These are phyloP conservation scores for Blastomyces percursus DNA, from an alignment of 2,329 filamentous ascomycete genomes.

Conservation along the genomic window DNA sequence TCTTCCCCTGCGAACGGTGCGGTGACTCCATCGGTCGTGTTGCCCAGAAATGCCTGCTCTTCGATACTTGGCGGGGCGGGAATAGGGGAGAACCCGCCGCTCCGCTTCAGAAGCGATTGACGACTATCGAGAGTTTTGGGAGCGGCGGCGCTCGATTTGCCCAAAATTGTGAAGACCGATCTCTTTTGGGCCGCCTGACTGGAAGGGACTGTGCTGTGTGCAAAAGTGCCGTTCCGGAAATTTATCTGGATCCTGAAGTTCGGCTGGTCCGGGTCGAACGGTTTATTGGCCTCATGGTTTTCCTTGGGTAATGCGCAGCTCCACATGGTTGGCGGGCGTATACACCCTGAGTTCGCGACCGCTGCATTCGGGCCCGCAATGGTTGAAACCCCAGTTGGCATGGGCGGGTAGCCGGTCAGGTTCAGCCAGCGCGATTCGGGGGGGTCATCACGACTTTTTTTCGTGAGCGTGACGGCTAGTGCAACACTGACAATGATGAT, in stretches of 20 bases:
- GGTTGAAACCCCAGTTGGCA: constrained; percentile 73
- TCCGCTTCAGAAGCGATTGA: constrained; percentile 12
- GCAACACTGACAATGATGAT: constrained; percentile 49
- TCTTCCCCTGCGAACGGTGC: constrained; percentile 67
- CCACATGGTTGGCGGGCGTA: constrained; percentile 65
- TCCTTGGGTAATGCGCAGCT: constrained; percentile 77
- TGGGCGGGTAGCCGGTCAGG: constrained; percentile 72
- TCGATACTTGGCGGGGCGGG: constrained; percentile 42
- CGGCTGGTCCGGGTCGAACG: constrained; percentile 57
- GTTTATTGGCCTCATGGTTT: constrained; percentile 52
- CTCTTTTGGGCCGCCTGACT: not conserved
- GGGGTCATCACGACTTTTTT: not conserved
- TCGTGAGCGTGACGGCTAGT: constrained; percentile 30
- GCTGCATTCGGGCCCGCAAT: constrained; percentile 62
- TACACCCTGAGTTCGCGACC: constrained; percentile 55
- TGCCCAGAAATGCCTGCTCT: constrained; percentile 73
- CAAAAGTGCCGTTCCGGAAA: constrained; percentile 45
- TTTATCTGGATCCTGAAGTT: constrained; percentile 69
- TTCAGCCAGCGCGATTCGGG: constrained; percentile 57
- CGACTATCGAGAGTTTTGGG: not conserved
- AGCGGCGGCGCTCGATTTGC: not conserved
- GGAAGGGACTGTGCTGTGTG: constrained; percentile 51
- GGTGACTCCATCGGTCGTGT: constrained; percentile 66
- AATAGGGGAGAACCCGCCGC: constrained; percentile 32
- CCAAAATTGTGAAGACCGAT: not conserved